Percentiles rank a stretch among this genome's conserved stretches.
phyloP scores from a whole-genome alignment of 23 red algal genomes.

The Gracilaria domingensis region DNA sequence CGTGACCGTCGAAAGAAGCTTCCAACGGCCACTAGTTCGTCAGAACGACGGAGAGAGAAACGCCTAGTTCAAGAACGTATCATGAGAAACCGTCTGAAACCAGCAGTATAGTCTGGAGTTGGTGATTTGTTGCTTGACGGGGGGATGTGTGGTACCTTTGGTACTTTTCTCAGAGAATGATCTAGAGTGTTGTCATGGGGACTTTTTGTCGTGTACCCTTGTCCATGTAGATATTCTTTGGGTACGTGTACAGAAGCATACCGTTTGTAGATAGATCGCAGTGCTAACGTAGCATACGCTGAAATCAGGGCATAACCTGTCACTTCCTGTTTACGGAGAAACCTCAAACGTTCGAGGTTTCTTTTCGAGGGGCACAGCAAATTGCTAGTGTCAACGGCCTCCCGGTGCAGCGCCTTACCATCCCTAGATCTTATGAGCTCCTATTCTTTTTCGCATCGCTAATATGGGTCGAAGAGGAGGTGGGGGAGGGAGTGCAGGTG shows the following conservation, averaged over 20 bases:
- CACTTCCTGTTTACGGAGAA: too few species aligned
- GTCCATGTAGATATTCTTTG: too few species aligned
- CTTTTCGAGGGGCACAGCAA: too few species aligned
- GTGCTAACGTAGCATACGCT: too few species aligned
- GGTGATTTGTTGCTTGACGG: too few species aligned
- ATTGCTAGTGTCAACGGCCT: neutral
- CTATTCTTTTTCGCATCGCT: neutral
- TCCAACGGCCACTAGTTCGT: constrained; percentile 24
- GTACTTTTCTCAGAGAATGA: too few species aligned
- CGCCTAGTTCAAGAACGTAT: constrained; percentile 45
- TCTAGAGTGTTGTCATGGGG: too few species aligned
- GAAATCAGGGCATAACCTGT: neutral
- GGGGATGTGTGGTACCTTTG: too few species aligned
- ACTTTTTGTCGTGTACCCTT: too few species aligned
- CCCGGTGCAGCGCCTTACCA: neutral
- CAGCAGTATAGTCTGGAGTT: neutral
- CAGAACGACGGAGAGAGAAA: constrained; percentile 46
- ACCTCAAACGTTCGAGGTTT: too few species aligned
- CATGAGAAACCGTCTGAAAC: neutral
- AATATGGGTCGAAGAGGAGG: constrained; percentile 21
- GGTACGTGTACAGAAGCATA: too few species aligned
- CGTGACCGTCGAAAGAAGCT: constrained; percentile 5
- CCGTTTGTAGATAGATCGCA: too few species aligned
- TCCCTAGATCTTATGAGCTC: neutral
- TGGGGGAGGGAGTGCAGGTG: neutral